Evolutionary conservation across 108 stramenopile genomes (phyloP), one percentile per base, ranked within the genome.

Genomic region (Fragilariopsis cylindrus): DNA sequence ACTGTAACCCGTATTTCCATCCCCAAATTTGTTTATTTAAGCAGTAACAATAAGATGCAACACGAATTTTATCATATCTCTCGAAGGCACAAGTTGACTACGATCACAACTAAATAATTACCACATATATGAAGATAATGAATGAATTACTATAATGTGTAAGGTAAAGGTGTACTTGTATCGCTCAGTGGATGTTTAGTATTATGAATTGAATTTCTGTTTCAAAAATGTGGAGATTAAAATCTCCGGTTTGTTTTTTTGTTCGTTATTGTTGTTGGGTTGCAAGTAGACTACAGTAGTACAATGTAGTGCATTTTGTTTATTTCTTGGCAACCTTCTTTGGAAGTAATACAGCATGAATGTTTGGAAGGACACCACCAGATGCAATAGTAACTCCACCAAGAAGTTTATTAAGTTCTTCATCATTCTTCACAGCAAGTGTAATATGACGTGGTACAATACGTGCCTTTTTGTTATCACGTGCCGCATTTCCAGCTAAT

Each of bases 291-390:
- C 30, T 43, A 19, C 19, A 19, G 19, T 21, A 42, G 43, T 30
- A 39, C 8, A 43, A 16, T 44, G 18, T 7, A 39, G 0, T 5
- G 0, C 43, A 47, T 12, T 13, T 45, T 65, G 65, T 68, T 4
- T 8, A 5, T 68, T 48, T 45, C 56, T 72, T 66, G 16, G 78
- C 80, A 56, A 73, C 72, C 87, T 94, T 97, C 90, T 96, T 97
- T 56, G 96, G 97, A 48, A 97, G 87, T 57, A 97, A 86, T 5
- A 96, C 92, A 5, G 95, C 88, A 91, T 98, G 98, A 78, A 98
- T 98, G 85, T 98, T 98, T 54, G 98, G 98, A 46, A 98, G 80
- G 11, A 98, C 98, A 83, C 98, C 98, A 30, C 98, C 98, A 55
- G 91, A 68, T 5, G 98, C 97, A 79, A 98, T 98, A 67, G 97